Evolutionary conservation across 371 early-diverging fungal species (phyloP).

Genomic region (Fennellomyces sp.): DNA sequence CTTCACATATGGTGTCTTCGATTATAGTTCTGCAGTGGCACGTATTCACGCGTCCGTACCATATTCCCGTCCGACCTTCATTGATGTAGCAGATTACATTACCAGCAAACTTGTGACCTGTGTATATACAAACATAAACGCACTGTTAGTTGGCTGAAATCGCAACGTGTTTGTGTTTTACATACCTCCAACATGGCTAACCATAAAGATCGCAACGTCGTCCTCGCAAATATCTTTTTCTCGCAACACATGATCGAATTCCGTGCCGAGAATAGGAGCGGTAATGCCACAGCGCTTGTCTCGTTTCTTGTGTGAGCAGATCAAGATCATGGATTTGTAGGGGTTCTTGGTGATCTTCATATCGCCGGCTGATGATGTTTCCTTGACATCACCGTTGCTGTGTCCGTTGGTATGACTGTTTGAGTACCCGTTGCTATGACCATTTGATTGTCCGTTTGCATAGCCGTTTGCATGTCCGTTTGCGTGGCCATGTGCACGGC

Average conservation of each 20-base stretch:
- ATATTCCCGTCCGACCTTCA: constrained; percentile 59
- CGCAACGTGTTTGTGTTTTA: not conserved
- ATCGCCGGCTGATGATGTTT: constrained; percentile 1
- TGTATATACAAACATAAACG: not conserved
- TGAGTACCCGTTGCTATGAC: not conserved
- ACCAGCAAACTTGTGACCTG: constrained; percentile 84
- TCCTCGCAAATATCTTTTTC: constrained; percentile 62
- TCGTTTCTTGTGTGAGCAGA: constrained; percentile 79
- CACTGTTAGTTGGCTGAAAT: not conserved
- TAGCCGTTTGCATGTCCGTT: not conserved
- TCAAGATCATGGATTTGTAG: constrained; percentile 61
- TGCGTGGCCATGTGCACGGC: not conserved
- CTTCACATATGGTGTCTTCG: constrained; percentile 54
- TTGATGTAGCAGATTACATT: constrained; percentile 69
- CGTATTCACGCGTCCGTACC: constrained; percentile 70
- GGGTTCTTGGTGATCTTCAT: constrained; percentile 45
- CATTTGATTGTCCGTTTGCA: constrained; percentile 1
- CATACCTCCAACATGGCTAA: constrained; percentile 75
- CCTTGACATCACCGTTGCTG: constrained; percentile 2
- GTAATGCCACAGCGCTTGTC: constrained; percentile 85
- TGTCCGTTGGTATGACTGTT: not conserved
- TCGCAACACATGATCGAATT: constrained; percentile 63
- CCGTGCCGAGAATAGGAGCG: constrained; percentile 71
- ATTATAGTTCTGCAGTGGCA: constrained; percentile 64
- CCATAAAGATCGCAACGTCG: constrained; percentile 55